Percentiles rank a stretch among this genome's conserved stretches.
Evolutionary conservation across 1,139 yeast species (phyloP).

Genomic region (Geotrichum bryndzae): DNA sequence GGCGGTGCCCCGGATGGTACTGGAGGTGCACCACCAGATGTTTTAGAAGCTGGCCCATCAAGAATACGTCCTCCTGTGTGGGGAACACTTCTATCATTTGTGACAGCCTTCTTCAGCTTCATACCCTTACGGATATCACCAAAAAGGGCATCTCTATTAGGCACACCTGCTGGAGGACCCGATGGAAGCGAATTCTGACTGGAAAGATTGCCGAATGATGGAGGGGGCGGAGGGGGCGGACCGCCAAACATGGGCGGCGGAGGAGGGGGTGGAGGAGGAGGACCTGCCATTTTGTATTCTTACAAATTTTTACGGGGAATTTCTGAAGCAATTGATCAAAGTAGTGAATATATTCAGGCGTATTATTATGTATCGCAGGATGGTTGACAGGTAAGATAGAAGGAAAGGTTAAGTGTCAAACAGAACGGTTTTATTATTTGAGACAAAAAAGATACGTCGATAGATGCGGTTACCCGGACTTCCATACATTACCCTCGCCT

Average conservation of each 20-base stretch:
- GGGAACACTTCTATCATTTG: slow-evolving; percentile 65
- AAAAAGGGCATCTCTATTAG: slow-evolving; percentile 62
- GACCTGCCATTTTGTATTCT: slow-evolving; percentile 14
- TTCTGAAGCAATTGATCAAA: background rate
- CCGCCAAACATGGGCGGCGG: slow-evolving; percentile 21
- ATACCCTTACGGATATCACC: slow-evolving; percentile 84
- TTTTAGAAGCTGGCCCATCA: slow-evolving; percentile 24
- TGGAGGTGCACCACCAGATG: slow-evolving; percentile 30
- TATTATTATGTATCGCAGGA: background rate
- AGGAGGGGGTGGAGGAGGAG: slow-evolving; percentile 32
- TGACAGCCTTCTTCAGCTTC: slow-evolving; percentile 65
- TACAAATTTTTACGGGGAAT: background rate
- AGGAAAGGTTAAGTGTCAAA: background rate
- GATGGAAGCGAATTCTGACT: slow-evolving; percentile 23
- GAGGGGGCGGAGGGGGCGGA: slow-evolving; percentile 35
- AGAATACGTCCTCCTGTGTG: slow-evolving; percentile 39
- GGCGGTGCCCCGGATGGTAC: slow-evolving; percentile 37
- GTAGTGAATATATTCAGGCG: background rate
- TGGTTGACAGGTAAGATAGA: background rate
- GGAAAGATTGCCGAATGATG: slow-evolving; percentile 31
- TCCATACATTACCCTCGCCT: background rate
- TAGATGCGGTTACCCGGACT: background rate
- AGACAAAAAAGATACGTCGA: background rate
- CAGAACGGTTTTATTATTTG: background rate
- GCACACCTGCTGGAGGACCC: slow-evolving; percentile 24